Evolutionary conservation across 2,329 filamentous ascomycete species (phyloP).

Genomic region (Ceratocystis diversiconidia): DNA sequence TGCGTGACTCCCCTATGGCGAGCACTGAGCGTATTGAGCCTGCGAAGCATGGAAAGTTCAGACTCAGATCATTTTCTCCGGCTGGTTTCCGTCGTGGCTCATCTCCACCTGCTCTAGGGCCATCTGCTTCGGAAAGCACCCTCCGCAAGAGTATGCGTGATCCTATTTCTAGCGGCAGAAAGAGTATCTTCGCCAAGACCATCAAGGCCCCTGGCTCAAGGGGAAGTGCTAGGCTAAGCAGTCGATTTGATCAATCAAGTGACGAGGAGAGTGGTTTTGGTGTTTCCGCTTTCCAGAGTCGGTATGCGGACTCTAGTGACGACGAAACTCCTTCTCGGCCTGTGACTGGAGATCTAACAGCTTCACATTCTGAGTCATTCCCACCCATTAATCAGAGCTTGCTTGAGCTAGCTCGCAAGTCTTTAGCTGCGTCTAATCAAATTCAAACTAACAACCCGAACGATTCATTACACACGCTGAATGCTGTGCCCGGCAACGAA

Average conservation of each 20-base stretch:
- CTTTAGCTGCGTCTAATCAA: conserved; percentile 1
- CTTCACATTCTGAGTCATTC: background rate
- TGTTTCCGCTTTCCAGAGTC: conserved; percentile 26
- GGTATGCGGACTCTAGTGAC: conserved; percentile 54
- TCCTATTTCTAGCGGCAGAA: conserved; percentile 25
- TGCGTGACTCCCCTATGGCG: conserved; percentile 36
- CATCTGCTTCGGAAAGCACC: conserved; percentile 29
- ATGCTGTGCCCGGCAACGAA: conserved; percentile 14
- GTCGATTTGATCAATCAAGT: conserved; percentile 58
- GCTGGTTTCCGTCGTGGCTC: conserved; percentile 33
- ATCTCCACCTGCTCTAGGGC: conserved; percentile 31
- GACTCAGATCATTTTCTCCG: conserved; percentile 57
- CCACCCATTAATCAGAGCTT: conserved; percentile 5
- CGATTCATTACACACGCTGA: background rate
- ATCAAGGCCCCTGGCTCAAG: conserved; percentile 22
- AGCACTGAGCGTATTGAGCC: conserved; percentile 31
- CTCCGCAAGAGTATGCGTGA: conserved; percentile 30
- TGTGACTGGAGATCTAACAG: background rate
- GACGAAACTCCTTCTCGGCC: conserved; percentile 28
- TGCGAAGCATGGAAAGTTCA: conserved; percentile 46
- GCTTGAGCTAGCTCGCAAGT: conserved; percentile 7
- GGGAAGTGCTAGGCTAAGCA: conserved; percentile 22
- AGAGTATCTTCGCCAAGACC: conserved; percentile 30
- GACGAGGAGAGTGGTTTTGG: conserved; percentile 39
- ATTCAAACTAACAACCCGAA: conserved; percentile 21